Conservation (phyloP, 192 early-diverging fungal genomes). For the Dissophora globulifera region DNA sequence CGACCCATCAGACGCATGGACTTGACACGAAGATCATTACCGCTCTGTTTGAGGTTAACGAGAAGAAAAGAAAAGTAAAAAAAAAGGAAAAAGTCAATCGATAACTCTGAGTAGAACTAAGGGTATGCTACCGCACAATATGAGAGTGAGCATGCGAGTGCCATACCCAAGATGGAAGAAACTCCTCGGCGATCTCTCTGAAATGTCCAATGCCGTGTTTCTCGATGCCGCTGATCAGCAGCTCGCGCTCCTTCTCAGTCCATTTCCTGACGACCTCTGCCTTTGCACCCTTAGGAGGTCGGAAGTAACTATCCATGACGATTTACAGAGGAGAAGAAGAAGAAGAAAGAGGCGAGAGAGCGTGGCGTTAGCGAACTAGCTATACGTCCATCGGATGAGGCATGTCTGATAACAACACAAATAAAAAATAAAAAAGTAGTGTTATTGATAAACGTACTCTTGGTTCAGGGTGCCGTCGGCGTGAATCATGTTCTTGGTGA, state of each 20-base stretch:
- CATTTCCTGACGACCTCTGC: constrained; percentile 74
- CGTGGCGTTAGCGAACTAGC: no score
- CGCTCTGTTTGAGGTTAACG: constrained; percentile 42
- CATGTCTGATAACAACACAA: constrained; percentile 6
- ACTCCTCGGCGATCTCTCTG: constrained; percentile 81
- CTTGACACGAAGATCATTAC: constrained; percentile 87
- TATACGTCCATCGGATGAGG: no score
- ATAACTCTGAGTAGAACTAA: no score
- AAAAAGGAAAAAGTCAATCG: neutral
- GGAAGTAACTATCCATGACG: constrained; percentile 76
- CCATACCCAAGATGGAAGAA: constrained; percentile 81
- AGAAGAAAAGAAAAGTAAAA: neutral
- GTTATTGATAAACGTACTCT: no score
- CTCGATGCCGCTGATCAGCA: constrained; percentile 84
- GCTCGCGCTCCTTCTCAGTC: constrained; percentile 80
- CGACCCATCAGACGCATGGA: constrained; percentile 86
- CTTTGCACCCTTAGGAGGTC: constrained; percentile 75
- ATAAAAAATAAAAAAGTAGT: neutral
- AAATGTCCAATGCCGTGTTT: constrained; percentile 90
- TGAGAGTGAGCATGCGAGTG: no score
- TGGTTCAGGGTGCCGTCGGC: constrained; percentile 88
- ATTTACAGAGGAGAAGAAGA: no score
- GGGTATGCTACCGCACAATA: no score
- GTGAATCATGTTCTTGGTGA: constrained; percentile 86
- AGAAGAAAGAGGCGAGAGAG: no score